Percentiles rank a stretch among this genome's conserved stretches.
phyloP scores from a whole-genome alignment of 139 green algal species.

The Tetradesmus obliquus region DNA sequence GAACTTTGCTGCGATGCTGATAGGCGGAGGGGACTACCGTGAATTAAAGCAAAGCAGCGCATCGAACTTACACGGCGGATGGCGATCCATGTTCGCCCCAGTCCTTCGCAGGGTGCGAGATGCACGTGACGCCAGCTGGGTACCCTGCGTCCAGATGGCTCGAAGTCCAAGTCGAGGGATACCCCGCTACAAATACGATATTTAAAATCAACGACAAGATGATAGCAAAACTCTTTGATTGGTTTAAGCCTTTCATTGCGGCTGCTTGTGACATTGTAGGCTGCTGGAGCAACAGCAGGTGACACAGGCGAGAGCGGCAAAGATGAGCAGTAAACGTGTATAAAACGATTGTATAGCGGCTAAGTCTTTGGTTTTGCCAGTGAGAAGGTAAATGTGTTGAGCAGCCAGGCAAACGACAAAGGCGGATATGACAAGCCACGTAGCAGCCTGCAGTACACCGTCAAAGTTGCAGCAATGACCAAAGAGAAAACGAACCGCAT shows the following conservation, averaged over 20 bases:
- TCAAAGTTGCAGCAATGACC: background rate
- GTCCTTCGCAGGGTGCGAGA: background rate
- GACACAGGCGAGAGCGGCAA: background rate
- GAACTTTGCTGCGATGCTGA: background rate
- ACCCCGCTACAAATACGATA: background rate
- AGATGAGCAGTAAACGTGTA: background rate
- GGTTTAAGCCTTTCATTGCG: background rate
- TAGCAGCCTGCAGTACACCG: background rate
- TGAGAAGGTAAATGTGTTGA: background rate
- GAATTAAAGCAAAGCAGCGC: background rate
- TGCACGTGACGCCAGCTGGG: background rate
- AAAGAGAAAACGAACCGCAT: background rate
- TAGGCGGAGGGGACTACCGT: background rate
- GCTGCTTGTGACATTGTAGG: background rate
- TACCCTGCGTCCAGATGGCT: background rate
- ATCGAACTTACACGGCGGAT: background rate
- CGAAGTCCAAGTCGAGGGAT: background rate
- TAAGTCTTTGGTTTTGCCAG: no score
- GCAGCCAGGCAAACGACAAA: background rate
- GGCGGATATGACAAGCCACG: background rate
- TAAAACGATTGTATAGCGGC: no score
- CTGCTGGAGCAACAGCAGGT: background rate
- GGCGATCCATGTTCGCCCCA: background rate
- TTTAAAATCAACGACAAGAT: no score
- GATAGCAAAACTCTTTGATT: no score